Evolutionary conservation across 208 protist species (phyloP).

Genomic region (Trypanosoma rangeli): DNA sequence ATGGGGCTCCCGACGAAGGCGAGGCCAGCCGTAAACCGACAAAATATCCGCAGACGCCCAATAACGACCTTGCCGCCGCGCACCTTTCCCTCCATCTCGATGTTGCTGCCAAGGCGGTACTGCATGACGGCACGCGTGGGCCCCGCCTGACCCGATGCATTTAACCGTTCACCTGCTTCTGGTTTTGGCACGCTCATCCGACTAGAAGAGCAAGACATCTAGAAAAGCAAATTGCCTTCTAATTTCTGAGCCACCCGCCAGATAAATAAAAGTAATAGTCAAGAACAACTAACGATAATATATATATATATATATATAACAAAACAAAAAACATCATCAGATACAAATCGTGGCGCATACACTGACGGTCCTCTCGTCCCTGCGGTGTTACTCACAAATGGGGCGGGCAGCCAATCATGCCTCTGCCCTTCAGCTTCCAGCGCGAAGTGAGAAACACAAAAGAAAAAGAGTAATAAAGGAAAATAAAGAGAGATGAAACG

Average conservation of each 20-base stretch:
- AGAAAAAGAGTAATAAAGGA: too few relatives aligned
- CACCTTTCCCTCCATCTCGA: constrained; percentile 46
- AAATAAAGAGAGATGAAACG: neutral
- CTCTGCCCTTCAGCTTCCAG: too few relatives aligned
- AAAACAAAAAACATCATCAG: neutral
- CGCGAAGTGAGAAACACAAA: too few relatives aligned
- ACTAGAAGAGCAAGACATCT: neutral
- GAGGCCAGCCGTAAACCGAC: constrained; percentile 38
- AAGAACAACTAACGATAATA: neutral
- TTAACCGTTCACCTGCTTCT: neutral
- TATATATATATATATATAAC: neutral
- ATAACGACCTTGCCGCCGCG: constrained; percentile 56
- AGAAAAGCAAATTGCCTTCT: neutral
- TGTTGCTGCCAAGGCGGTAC: constrained; percentile 44
- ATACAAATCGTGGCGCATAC: neutral
- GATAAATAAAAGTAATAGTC: neutral
- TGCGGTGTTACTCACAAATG: neutral
- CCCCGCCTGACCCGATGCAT: neutral
- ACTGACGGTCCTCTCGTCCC: neutral
- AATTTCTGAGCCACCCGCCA: too few relatives aligned
- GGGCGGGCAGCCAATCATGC: neutral
- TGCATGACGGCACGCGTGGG: neutral
- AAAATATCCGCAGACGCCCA: constrained; percentile 46
- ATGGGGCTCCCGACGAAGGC: constrained; percentile 48
- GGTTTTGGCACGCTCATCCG: neutral